A percentile compares a stretch with the other conserved stretches of the same genome.
Conservation (phyloP, 2,329 filamentous ascomycete genomes). For the Ciborinia camelliae region DNA sequence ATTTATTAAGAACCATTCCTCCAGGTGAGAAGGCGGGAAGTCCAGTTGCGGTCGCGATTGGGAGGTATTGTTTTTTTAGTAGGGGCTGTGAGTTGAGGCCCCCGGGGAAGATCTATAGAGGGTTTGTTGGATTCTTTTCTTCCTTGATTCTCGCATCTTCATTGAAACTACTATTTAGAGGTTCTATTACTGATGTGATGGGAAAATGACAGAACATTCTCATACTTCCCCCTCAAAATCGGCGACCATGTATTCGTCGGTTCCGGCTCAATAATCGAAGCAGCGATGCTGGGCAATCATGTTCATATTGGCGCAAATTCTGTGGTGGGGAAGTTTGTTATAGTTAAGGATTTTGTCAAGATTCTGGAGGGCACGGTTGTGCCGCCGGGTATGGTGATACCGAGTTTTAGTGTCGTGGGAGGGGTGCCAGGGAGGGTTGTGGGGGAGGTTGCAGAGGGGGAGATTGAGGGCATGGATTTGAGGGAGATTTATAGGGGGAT, state of each 20-base stretch:
- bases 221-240: conserved; percentile 85
- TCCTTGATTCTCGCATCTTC: conserved; percentile 17
- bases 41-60: conserved; percentile 71
- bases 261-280: conserved; percentile 70
- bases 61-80: conserved; percentile 86
- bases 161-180: no score
- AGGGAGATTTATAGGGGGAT: conserved; percentile 62
- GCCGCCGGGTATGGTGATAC: conserved; percentile 84
- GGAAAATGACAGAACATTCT: conserved; percentile 50
- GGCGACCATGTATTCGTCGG: conserved; percentile 94
- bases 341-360: conserved; percentile 90
- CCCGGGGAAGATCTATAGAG: conserved; percentile 77
- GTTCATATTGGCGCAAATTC: conserved; percentile 78
- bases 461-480: conserved; percentile 61
- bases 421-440: conserved; percentile 76
- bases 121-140: conserved; percentile 41
- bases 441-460: conserved; percentile 74
- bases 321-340: conserved; percentile 79
- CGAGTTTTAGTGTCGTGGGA: conserved; percentile 88
- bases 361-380: conserved; percentile 82
- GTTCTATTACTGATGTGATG: neutral
- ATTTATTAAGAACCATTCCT: conserved; percentile 63
- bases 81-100: conserved; percentile 76
- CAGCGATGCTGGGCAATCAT: conserved; percentile 78
- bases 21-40: conserved; percentile 35